phyloP scores from a whole-genome alignment of 2,329 filamentous ascomycete genomes.

The Aspergillus costaricaensis region DNA sequence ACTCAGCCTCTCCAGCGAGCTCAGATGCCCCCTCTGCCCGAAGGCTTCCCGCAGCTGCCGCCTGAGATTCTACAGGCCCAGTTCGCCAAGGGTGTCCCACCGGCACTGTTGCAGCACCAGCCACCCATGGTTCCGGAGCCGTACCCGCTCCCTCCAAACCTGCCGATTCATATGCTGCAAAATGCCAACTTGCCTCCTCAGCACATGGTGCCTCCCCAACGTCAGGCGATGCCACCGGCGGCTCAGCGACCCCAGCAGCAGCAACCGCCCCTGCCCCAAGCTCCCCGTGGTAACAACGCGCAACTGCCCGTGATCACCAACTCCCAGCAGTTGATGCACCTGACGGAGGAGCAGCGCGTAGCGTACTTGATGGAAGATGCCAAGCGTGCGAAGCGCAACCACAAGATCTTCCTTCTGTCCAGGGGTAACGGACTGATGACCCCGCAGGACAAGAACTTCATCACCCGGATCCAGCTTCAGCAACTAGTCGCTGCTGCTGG shows the following conservation, averaged over 20 bases:
- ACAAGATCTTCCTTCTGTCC: slow-evolving; percentile 92
- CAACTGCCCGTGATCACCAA: slow-evolving; percentile 61
- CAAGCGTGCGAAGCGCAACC: slow-evolving; percentile 92
- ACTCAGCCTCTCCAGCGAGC: slow-evolving; percentile 34
- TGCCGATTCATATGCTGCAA: slow-evolving; percentile 75
- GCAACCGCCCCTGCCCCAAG: slow-evolving; percentile 35
- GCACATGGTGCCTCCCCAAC: slow-evolving; percentile 39
- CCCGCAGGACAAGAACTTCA: slow-evolving; percentile 98
- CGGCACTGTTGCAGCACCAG: slow-evolving; percentile 40
- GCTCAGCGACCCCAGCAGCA: slow-evolving; percentile 39
- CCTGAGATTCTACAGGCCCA: slow-evolving; percentile 52
- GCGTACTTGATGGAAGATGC: slow-evolving; percentile 88
- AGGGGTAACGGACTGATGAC: slow-evolving; percentile 98
- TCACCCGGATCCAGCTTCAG: slow-evolving; percentile 95
- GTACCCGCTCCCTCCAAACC: slow-evolving; percentile 43
- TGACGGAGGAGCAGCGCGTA: slow-evolving; percentile 81
- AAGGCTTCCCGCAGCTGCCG: slow-evolving; percentile 39
- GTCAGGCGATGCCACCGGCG: slow-evolving; percentile 40
- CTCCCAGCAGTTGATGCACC: slow-evolving; percentile 70
- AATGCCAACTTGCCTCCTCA: slow-evolving; percentile 69
- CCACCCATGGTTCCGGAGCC: slow-evolving; percentile 46
- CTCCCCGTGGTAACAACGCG: slow-evolving; percentile 39
- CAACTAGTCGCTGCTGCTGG: slow-evolving; percentile 92
- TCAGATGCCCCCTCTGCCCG: slow-evolving; percentile 35
- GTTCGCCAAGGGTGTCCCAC: slow-evolving; percentile 36